Evolutionary conservation across 257 asterid species (phyloP).

Genomic region (Fraxinus quadrangulata): DNA sequence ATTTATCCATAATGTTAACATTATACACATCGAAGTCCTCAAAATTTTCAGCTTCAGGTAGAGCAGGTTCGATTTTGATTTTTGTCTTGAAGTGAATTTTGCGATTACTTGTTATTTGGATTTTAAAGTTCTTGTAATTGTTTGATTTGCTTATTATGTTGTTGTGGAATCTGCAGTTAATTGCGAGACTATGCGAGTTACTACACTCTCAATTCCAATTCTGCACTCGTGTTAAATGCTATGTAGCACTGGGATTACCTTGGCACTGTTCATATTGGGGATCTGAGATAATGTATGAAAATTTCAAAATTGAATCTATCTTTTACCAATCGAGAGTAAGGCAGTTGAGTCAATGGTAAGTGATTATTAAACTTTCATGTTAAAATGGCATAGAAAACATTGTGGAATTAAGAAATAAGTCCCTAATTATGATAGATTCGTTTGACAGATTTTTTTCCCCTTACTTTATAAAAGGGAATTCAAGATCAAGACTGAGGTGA

Average conservation of each 20-base stretch:
- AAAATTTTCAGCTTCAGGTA: background rate
- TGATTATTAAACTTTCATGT: conserved; percentile 8
- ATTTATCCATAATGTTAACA: background rate
- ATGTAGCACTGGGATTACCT: background rate
- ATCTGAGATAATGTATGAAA: background rate
- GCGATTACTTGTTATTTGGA: background rate
- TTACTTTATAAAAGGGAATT: no score
- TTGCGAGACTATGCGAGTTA: no score
- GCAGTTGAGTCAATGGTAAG: background rate
- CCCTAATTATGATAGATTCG: background rate
- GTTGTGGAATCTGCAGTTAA: background rate
- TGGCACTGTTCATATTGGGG: background rate
- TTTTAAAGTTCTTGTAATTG: background rate
- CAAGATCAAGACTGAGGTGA: background rate
- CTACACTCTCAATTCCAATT: background rate
- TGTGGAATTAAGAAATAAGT: background rate
- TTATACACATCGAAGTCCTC: background rate
- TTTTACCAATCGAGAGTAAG: background rate
- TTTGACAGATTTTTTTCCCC: background rate
- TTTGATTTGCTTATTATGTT: background rate
- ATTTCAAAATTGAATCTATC: background rate
- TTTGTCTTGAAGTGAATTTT: no score
- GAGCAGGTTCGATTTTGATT: background rate
- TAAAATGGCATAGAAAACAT: conserved; percentile 5
- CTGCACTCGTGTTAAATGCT: background rate